phyloP scores from a whole-genome alignment of 768 basidiomycete genomes.

The Suillus occidentalis region DNA sequence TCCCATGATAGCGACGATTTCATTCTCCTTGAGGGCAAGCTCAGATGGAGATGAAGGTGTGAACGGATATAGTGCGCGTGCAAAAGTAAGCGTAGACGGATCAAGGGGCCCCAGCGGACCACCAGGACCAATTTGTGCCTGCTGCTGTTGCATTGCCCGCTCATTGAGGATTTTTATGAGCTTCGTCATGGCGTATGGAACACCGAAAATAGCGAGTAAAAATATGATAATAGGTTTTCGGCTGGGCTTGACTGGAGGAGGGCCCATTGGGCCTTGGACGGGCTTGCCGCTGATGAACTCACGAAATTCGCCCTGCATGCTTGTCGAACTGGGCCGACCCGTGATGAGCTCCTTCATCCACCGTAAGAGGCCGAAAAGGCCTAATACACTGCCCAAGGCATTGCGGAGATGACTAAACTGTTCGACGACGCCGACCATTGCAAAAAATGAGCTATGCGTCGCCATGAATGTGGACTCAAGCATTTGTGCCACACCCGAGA shows the following conservation, averaged over 20 bases:
- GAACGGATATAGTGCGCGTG: constrained; percentile 79
- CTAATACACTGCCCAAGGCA: constrained; percentile 90
- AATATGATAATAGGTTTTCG: constrained; percentile 93
- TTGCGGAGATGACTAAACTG: constrained; percentile 91
- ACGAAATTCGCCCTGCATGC: constrained; percentile 65
- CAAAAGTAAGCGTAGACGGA: constrained; percentile 81
- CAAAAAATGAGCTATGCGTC: constrained; percentile 92
- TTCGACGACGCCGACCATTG: constrained; percentile 95
- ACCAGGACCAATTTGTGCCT: constrained; percentile 32
- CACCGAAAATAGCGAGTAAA: constrained; percentile 88
- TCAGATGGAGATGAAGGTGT: constrained; percentile 73
- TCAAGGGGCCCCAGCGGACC: constrained; percentile 57
- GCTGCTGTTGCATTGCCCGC: constrained; percentile 53
- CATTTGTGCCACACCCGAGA: constrained; percentile 94
- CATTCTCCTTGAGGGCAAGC: constrained; percentile 79
- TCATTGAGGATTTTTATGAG: constrained; percentile 77
- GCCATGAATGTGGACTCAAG: constrained; percentile 98
- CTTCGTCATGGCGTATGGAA: constrained; percentile 92
- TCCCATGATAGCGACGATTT: constrained; percentile 90
- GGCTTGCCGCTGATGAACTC: constrained; percentile 72
- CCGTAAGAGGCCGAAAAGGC: constrained; percentile 84
- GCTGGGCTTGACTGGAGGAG: constrained; percentile 58
- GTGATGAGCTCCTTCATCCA: constrained; percentile 75
- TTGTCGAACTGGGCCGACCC: constrained; percentile 42
- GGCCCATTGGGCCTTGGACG: constrained; percentile 45